Conservation (phyloP, 495 filamentous ascomycete species). For the Durotheca rogersii region DNA sequence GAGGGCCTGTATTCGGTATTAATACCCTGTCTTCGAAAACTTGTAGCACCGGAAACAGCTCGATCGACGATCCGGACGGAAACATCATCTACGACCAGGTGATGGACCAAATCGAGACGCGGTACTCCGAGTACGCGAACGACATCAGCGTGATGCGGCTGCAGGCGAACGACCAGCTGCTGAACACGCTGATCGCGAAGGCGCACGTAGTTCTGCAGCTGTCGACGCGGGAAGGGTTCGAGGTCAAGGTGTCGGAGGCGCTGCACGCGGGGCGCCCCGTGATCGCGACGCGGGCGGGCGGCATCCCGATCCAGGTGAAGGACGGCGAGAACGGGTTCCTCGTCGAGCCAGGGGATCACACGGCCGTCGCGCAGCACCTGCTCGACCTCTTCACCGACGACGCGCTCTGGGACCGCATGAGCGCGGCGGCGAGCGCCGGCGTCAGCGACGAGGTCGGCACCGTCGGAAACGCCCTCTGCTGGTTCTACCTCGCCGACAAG, state of each 20-base stretch:
- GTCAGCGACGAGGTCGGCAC: conserved; percentile 84
- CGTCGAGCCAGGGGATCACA: conserved; percentile 70
- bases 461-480: conserved; percentile 74
- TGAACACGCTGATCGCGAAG: conserved; percentile 77
- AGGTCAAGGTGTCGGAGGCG: conserved; percentile 87
- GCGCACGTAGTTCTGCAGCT: conserved; percentile 76
- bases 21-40: background rate
- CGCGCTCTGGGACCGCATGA: conserved; percentile 65
- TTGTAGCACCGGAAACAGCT: conserved; percentile 67
- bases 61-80: conserved; percentile 83
- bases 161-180: conserved; percentile 74
- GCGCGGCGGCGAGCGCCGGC: conserved; percentile 60
- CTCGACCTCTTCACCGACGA: conserved; percentile 68
- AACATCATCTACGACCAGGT: conserved; percentile 70
- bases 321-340: conserved; percentile 75
- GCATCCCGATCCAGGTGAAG: conserved; percentile 79
- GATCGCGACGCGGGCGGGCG: conserved; percentile 75
- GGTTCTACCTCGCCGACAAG: conserved; percentile 74
- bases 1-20: no score
- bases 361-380: conserved; percentile 70
- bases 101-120: conserved; percentile 62
- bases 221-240: conserved; percentile 82
- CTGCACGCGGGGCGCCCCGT: conserved; percentile 82
- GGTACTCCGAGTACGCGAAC: conserved; percentile 49
- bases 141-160: conserved; percentile 77